Base-by-base conservation (phyloP, 495 filamentous ascomycete genomes). In the Jackrogersella minutella region DNA sequence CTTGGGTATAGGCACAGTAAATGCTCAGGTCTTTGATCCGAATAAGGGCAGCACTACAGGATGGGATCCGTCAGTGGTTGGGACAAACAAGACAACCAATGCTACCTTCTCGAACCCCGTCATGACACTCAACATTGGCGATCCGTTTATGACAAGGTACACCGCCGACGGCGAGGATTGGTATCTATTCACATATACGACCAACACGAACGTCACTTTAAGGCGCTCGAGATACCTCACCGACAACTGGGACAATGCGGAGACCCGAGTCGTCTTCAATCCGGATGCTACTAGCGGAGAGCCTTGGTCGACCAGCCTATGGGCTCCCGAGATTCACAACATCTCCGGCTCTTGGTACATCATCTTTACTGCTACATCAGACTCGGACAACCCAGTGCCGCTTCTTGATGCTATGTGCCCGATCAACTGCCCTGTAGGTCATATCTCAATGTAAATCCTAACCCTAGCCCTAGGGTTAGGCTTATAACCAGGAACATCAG, bases 321-420 rank as follows among this genome's bases (percentile, higher is more conserved):
- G 81, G 82, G 80, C 81, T 16, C 80, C 80, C 10, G 82, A 84
- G 62, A 71, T 84, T 8, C 81, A 84, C 59, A 69, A 75, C 13
- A 75, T 84, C 11, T 68, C 72, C 26, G 74, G 70, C 16, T 74
- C 56, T 10, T 84, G 82, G 82, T 83, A 84, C 60, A 74, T 82
- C 58, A 83, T 84, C 50, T 84, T 83, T 67, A 82, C 76, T 43
- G 82, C 82, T 2, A 79, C 80, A 19, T 78, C 81, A 3, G 74
- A 79, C 39, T 63, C 66, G 2, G 72, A 74, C 10, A 68, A 66
- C 17, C 72, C 72, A 57, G 51, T 66, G 22, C 70, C 73, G 0
- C 55, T 75, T 3, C 33, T 71, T 2, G 73, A 73, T 55, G 70
- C 73, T n/a, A 51, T 70, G 44, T 73, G 70, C 39, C 68, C 68